These are phyloP conservation scores for Lonicera japonica DNA, from an alignment of 129 eudicot species.

Conservation along the genomic window DNA sequence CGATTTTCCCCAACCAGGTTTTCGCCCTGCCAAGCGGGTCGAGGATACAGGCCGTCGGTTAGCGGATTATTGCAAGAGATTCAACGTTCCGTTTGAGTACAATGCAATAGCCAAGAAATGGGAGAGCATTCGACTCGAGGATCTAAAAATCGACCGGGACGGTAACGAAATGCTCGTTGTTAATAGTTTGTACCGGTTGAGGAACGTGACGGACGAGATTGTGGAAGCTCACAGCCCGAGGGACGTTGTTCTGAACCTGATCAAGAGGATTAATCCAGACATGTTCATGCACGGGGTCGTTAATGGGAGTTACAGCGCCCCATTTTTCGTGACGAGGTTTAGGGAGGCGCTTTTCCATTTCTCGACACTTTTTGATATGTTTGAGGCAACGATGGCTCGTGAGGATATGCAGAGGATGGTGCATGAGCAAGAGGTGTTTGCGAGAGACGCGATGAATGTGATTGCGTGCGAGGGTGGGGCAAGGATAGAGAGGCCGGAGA, in stretches of 20 bases:
- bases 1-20: slow-evolving; percentile 55
- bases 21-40: slow-evolving; percentile 49
- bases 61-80: slow-evolving; percentile 36
- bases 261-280: slow-evolving; percentile 46
- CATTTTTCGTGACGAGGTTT: slow-evolving; percentile 50
- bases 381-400: slow-evolving; percentile 40
- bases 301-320: slow-evolving; percentile 50
- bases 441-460: slow-evolving; percentile 52
- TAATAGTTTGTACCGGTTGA: slow-evolving; percentile 36
- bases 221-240: slow-evolving; percentile 35
- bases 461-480: slow-evolving; percentile 63
- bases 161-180: slow-evolving; percentile 35
- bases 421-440: slow-evolving; percentile 47
- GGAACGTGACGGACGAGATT: slow-evolving; percentile 42
- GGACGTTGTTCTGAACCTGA: slow-evolving; percentile 41
- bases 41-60: slow-evolving; percentile 59
- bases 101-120: slow-evolving; percentile 49
- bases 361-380: slow-evolving; percentile 53
- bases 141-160: slow-evolving; percentile 39
- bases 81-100: slow-evolving; percentile 50
- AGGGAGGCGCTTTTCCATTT: slow-evolving; percentile 58
- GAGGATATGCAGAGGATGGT: slow-evolving; percentile 38
- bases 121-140: slow-evolving; percentile 39
- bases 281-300: slow-evolving; percentile 45
- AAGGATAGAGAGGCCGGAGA: slow-evolving; percentile 67